These are phyloP conservation scores for Salix caprea DNA, from an alignment of 345 rosid genomes.

Conservation along the genomic window DNA sequence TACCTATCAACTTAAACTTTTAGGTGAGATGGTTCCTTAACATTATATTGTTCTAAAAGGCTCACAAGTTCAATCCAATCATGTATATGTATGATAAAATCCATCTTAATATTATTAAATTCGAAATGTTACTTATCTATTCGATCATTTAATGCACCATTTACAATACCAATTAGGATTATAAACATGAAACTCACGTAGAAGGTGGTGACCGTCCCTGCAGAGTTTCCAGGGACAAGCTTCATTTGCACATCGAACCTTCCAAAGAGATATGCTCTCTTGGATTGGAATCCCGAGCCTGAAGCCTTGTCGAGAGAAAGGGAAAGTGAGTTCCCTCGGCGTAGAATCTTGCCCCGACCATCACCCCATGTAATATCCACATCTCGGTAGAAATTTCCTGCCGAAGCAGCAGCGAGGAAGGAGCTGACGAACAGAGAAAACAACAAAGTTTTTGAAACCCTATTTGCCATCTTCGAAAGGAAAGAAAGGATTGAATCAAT, in stretches of 20 bases:
- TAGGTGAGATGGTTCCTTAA: too few species aligned
- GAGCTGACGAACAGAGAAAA: background rate
- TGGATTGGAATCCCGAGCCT: constrained; percentile 9
- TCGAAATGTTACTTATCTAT: too few species aligned
- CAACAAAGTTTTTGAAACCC: background rate
- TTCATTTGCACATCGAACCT: constrained; percentile 12
- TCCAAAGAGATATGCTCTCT: background rate
- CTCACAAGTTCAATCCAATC: too few species aligned
- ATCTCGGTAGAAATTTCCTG: background rate
- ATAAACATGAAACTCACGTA: background rate
- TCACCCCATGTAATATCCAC: constrained; percentile 6
- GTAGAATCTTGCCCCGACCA: constrained; percentile 4
- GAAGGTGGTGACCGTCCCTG: constrained; percentile 19
- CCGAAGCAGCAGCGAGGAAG: background rate
- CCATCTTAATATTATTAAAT: too few species aligned
- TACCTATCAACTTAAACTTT: too few species aligned
- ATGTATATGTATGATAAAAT: too few species aligned
- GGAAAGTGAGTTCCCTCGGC: constrained; percentile 1
- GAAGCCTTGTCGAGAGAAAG: background rate
- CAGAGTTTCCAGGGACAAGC: constrained; percentile 6
- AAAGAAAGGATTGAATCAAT: background rate
- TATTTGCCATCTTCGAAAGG: background rate
- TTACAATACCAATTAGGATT: background rate
- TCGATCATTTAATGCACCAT: too few species aligned
- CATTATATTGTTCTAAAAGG: too few species aligned